Evolutionary conservation across 345 rosid species (phyloP).

Genomic region (Pistacia integerrima): DNA sequence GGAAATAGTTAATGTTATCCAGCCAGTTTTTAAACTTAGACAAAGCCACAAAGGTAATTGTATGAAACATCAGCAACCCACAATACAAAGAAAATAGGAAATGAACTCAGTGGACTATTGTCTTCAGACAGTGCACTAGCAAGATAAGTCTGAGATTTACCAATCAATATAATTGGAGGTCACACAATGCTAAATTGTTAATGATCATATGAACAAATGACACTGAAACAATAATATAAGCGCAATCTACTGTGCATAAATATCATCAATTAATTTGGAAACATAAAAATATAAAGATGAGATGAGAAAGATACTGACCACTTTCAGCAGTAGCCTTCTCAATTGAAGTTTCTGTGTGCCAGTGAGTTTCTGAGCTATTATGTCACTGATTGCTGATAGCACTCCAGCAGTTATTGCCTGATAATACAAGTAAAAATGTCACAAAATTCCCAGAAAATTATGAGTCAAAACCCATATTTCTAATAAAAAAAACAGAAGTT

Average conservation of each 20-base stretch:
- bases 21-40: no score
- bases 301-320: slow-evolving; percentile 42
- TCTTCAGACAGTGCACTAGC: neutral
- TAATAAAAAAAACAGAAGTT: neutral
- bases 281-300: neutral
- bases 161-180: neutral
- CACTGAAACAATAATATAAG: neutral
- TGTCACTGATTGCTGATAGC: slow-evolving; percentile 74
- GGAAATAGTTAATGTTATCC: no score
- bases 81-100: neutral
- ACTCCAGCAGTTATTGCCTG: slow-evolving; percentile 86
- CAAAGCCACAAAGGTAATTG: neutral
- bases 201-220: neutral
- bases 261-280: slow-evolving; percentile 1
- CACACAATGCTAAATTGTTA: neutral
- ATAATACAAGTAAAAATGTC: neutral
- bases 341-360: slow-evolving; percentile 84
- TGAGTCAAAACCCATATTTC: neutral
- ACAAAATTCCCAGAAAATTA: neutral
- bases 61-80: slow-evolving; percentile 3
- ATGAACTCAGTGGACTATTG: neutral
- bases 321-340: slow-evolving; percentile 79
- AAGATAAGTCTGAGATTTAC: neutral
- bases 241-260: neutral
- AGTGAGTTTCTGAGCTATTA: slow-evolving; percentile 75